Evolutionary conservation across 148 eudicot genomes (phyloP), one percentile per base, ranked within the genome.

Genomic region (Amaranthus cruentus): DNA sequence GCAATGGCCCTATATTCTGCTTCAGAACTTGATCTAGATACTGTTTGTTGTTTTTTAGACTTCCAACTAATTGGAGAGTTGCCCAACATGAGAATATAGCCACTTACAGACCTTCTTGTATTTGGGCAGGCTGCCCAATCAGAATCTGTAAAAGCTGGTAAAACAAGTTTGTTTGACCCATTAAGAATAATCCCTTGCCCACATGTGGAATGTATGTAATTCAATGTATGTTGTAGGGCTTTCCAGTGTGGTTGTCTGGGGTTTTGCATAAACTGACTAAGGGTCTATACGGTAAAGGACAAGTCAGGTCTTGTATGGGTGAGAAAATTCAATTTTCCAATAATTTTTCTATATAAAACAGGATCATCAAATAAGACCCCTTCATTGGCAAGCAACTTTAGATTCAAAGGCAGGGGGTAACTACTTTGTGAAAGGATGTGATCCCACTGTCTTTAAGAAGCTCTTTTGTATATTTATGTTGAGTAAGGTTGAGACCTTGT

Each of bases 71-170:
- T 44, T 7, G 38, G 69, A 15, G 55, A 48, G 1, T 15, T 1
- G 1, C 70, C 70, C 5, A 67, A 4, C 4, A 67, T 54, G 10
- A 18, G 18, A 18, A 18, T 18, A 18, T 21, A 66, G 2, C 69
- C 69, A 8, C 21, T 66, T 2, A 66, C 9, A 5, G 70, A 67
- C 9, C 56, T 67, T 6, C 55, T 67, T 1, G 70, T n/a, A 9
- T 14, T 21, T 1, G 54, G 70, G 9, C 70, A 67, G 1, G 54
- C 70, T 3, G 70, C 70, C 70, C 70, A 67, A 49, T 67, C 70
- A n/a, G 54, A 47, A 21, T 67, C 56, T 2, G 10, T 18, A 7
- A 48, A 67, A 6, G 70, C 70, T 67, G 15, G 56, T 2, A 48
- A 49, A 2, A 43, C 18, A 5, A 67, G 55, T 0, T 0, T 0